A percentile compares a stretch with the other conserved stretches of the same genome.
Conservation (phyloP, 2,329 filamentous ascomycete species). For the Aspergillus ochraceoroseus region DNA sequence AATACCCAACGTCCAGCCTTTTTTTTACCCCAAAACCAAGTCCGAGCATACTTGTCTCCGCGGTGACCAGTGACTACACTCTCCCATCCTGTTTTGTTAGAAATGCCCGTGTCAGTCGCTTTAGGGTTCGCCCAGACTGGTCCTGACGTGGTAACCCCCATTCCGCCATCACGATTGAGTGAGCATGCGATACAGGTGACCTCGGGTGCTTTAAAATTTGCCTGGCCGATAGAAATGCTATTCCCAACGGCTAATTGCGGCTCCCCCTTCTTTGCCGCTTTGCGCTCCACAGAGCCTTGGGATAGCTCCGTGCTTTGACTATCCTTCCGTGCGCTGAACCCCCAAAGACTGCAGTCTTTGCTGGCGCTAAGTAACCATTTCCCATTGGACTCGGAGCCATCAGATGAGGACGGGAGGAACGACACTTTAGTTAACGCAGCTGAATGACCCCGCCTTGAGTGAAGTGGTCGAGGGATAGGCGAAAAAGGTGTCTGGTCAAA, state of each 20-base stretch:
- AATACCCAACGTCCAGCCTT: conserved; percentile 90
- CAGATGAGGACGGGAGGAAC: conserved; percentile 83
- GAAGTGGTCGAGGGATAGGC: conserved; percentile 75
- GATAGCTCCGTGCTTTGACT: conserved; percentile 91
- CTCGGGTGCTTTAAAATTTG: conserved; percentile 74
- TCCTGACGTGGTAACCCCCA: conserved; percentile 74
- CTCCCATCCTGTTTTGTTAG: conserved; percentile 87
- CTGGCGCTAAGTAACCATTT: conserved; percentile 94
- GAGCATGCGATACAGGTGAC: conserved; percentile 90
- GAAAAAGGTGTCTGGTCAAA: conserved; percentile 91
- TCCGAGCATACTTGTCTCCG: conserved; percentile 76
- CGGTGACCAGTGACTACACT: conserved; percentile 91
- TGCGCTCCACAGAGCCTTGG: conserved; percentile 81
- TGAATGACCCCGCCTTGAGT: conserved; percentile 82
- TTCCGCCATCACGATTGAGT: conserved; percentile 89
- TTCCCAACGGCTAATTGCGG: conserved; percentile 15
- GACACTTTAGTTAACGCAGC: conserved; percentile 75
- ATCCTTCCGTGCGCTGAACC: conserved; percentile 89
- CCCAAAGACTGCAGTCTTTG: conserved; percentile 87
- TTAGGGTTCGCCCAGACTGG: conserved; percentile 78
- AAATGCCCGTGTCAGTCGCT: conserved; percentile 62
- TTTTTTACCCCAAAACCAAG: conserved; percentile 98
- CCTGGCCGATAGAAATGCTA: conserved; percentile 17
- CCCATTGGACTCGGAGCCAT: conserved; percentile 79
- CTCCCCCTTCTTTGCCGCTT: conserved; percentile 65